A percentile compares a stretch with the other conserved stretches of the same genome.
Conservation (phyloP, 257 asterid species). For the Cruciata laevipes region DNA sequence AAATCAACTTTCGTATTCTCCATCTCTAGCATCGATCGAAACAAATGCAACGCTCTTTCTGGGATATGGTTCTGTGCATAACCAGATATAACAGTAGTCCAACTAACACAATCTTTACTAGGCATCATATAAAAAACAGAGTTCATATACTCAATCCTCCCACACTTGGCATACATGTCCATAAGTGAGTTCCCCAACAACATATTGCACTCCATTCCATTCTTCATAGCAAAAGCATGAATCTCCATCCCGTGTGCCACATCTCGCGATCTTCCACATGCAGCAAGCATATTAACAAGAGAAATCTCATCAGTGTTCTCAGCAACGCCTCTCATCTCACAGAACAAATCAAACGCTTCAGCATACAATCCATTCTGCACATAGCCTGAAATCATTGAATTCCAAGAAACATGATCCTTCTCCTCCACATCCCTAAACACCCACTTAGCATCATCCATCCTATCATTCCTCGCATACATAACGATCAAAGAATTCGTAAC, state of each 20-base stretch:
- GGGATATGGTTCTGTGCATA: constrained; percentile 45
- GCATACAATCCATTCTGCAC: constrained; percentile 48
- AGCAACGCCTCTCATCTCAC: constrained; percentile 32
- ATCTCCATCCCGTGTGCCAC: constrained; percentile 58
- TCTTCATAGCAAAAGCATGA: constrained; percentile 64
- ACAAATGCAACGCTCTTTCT: constrained; percentile 41
- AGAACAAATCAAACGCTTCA: constrained; percentile 40
- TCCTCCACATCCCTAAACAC: constrained; percentile 35
- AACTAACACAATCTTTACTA: constrained; percentile 51
- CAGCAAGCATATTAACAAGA: constrained; percentile 50
- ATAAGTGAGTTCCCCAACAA: constrained; percentile 62
- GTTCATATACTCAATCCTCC: constrained; percentile 48
- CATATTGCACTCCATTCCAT: constrained; percentile 47
- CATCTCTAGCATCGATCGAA: constrained; percentile 24
- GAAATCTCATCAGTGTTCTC: constrained; percentile 53
- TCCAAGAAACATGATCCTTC: constrained; percentile 66
- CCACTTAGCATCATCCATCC: constrained; percentile 48
- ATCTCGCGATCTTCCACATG: constrained; percentile 55
- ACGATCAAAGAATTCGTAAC: constrained; percentile 66
- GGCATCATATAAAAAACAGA: constrained; percentile 43
- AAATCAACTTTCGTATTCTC: constrained; percentile 41
- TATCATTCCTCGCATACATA: constrained; percentile 50
- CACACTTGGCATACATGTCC: constrained; percentile 92
- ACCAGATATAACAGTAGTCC: constrained; percentile 69
- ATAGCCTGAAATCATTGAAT: constrained; percentile 69